Base-by-base conservation (phyloP, 2,329 filamentous ascomycete genomes). In the Diaporthe batatas region DNA sequence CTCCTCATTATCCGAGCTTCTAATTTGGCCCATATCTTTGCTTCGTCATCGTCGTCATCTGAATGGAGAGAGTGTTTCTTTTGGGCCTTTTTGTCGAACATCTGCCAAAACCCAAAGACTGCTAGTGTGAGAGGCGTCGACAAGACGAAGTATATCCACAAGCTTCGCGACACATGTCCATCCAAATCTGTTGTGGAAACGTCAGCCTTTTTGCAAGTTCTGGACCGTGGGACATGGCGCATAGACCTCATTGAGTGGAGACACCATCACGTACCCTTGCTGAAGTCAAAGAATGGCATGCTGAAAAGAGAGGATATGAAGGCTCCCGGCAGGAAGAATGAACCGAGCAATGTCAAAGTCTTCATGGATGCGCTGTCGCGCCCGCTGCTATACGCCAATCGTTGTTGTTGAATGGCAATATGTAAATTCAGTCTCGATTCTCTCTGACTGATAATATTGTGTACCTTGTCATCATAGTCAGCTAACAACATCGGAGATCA, bases 341-440 rank as follows among this genome's bases (percentile, higher is more conserved):
- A 51, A 3, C 34, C 55, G 4, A 71, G 6, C 25, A 71, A 11
- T 21, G 57, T 25, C 42, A 71, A 21, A 0, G 68, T 54, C 36
- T 65, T 71, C 80, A 81, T 81, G 16, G 80, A 78, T 32, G 76
- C 75, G 42, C 76, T 76, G 25, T 79, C 77, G 21, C 65, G 74
- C 39, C 73, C 75, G 54, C 75, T 76, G 16, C 74, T 70, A 57
- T 76, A 58, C 12, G 77, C 76, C 42, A 78, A 68, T n/a, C 72
- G 75, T 18, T 74, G 75, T 58, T 79, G 77, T 44, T 77, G 74
- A 14, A 73, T 70, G 2, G 77, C 75, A 8, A 77, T 82, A 59
- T 81, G 75, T 23, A 82, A 77, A 51, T 79, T 81, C 1, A 83
- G 75, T 59, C 80, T 79, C 12, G 78, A 80, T 70, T 82, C 81